These are phyloP conservation scores for Suillus fuscotomentosus DNA, from an alignment of 768 basidiomycete genomes.

Conservation along the genomic window DNA sequence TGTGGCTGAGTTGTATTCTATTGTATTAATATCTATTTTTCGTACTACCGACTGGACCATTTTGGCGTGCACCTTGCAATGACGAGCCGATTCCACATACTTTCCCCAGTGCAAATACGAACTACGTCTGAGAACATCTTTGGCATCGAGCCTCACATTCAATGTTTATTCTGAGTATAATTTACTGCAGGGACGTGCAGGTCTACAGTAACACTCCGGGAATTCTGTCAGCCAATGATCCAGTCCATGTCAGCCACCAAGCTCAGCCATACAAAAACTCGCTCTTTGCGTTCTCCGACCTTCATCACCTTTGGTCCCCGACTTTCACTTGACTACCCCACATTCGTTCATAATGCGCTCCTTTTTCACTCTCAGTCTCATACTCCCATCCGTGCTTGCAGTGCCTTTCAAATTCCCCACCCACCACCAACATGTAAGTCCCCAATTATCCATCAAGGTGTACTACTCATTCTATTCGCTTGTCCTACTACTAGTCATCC, in stretches of 20 bases:
- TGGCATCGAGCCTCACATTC: too few species aligned
- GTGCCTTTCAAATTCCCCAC: conserved; percentile 12
- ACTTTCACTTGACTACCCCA: not conserved
- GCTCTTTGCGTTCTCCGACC: not conserved
- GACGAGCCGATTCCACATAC: not conserved
- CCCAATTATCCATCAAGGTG: too few species aligned
- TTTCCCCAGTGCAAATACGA: too few species aligned
- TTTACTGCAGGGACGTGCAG: too few species aligned
- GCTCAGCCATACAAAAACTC: not conserved
- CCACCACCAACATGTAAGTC: not conserved
- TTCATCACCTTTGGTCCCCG: not conserved
- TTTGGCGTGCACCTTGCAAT: not conserved
- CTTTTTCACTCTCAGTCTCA: conserved; percentile 13
- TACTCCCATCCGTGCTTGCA: conserved; percentile 17
- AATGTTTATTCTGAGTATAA: too few species aligned
- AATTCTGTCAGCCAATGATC: not conserved
- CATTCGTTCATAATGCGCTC: conserved; percentile 23
- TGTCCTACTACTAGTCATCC: conserved; percentile 9
- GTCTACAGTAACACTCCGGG: not conserved
- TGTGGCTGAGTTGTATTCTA: conserved; percentile 18
- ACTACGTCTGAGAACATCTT: too few species aligned
- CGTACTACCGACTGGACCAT: not conserved
- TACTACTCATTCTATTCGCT: not conserved
- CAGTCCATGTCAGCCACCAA: conserved; percentile 1
- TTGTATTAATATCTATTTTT: conserved; percentile 17